Percentiles rank a stretch among this genome's conserved stretches.
phyloP scores from a whole-genome alignment of 2,329 filamentous ascomycete species.

The Fonsecaea erecta region DNA sequence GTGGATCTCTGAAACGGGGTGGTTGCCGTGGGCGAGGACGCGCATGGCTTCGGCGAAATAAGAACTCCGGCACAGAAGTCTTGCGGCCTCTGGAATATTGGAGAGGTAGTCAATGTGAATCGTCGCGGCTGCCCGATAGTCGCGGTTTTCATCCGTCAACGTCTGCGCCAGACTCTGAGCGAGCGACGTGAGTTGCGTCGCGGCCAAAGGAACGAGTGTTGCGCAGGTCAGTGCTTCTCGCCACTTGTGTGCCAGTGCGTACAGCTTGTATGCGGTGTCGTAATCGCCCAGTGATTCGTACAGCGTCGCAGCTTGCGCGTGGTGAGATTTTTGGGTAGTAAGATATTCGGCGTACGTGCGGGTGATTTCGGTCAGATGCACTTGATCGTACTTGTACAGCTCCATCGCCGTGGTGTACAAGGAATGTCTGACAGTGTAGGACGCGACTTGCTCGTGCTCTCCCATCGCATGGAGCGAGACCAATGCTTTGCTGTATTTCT shows the following conservation, averaged over 20 bases:
- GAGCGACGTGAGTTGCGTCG: slow-evolving; percentile 66
- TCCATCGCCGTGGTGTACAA: slow-evolving; percentile 79
- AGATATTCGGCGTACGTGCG: slow-evolving; percentile 79
- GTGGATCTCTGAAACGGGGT: slow-evolving; percentile 64
- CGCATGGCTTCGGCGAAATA: slow-evolving; percentile 89
- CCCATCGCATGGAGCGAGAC: slow-evolving; percentile 73
- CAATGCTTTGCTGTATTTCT: slow-evolving; percentile 76
- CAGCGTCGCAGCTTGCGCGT: slow-evolving; percentile 82
- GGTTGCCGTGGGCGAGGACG: slow-evolving; percentile 66
- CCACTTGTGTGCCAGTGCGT: slow-evolving; percentile 85
- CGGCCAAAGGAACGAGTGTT: slow-evolving; percentile 66
- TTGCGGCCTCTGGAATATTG: slow-evolving; percentile 71
- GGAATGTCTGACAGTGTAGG: slow-evolving; percentile 76
- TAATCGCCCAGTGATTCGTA: slow-evolving; percentile 85
- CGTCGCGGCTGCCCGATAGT: slow-evolving; percentile 77
- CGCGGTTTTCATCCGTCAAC: slow-evolving; percentile 76
- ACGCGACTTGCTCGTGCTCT: slow-evolving; percentile 75
- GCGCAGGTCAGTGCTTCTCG: slow-evolving; percentile 85
- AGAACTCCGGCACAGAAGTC: slow-evolving; percentile 83
- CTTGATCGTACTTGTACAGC: slow-evolving; percentile 78
- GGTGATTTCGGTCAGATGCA: slow-evolving; percentile 70
- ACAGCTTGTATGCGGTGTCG: slow-evolving; percentile 75
- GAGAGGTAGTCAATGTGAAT: slow-evolving; percentile 81
- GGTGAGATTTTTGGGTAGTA: slow-evolving; percentile 68
- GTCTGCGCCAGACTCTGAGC: slow-evolving; percentile 77